A percentile compares a stretch with the other conserved stretches of the same genome.
These are phyloP conservation scores for Falciphora oryzae DNA, from an alignment of 2,329 filamentous ascomycete genomes.

Conservation along the genomic window DNA sequence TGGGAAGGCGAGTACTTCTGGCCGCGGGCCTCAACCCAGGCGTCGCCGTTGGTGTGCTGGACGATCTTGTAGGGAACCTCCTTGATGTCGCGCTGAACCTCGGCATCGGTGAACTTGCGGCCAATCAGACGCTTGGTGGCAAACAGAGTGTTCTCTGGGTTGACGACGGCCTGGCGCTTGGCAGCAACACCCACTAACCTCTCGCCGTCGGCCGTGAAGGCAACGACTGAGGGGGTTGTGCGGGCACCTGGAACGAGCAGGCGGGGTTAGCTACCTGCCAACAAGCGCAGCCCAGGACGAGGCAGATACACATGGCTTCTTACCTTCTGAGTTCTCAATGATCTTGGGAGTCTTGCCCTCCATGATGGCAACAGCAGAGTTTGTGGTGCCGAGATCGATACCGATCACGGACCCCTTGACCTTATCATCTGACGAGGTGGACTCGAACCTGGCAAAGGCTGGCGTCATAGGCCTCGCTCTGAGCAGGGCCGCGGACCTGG, in stretches of 20 bases:
- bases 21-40: slow-evolving; percentile 88
- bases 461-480: slow-evolving; percentile 62
- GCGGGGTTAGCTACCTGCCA: slow-evolving; percentile 13
- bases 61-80: slow-evolving; percentile 99
- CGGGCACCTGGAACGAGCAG: slow-evolving; percentile 57
- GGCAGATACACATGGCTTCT: slow-evolving; percentile 17
- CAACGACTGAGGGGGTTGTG: slow-evolving; percentile 91
- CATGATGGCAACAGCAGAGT: slow-evolving; percentile 96
- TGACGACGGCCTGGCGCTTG: slow-evolving; percentile 97
- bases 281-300: not conserved
- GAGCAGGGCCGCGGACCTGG: slow-evolving; percentile 60
- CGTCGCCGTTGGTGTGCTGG: slow-evolving; percentile 93
- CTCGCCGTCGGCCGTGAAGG: slow-evolving; percentile 92
- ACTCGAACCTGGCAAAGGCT: slow-evolving; percentile 73
- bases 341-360: slow-evolving; percentile 94
- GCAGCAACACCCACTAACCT: slow-evolving; percentile 94
- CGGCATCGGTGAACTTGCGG: slow-evolving; percentile 88
- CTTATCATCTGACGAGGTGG: slow-evolving; percentile 64
- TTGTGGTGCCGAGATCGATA: slow-evolving; percentile 96
- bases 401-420: slow-evolving; percentile 94
- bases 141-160: slow-evolving; percentile 97
- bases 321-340: slow-evolving; percentile 96
- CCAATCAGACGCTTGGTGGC: slow-evolving; percentile 98
- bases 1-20: slow-evolving; percentile 98
- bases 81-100: slow-evolving; percentile 95